These are phyloP conservation scores for Bruguiera parviflora DNA, from an alignment of 345 rosid species.

Conservation along the genomic window DNA sequence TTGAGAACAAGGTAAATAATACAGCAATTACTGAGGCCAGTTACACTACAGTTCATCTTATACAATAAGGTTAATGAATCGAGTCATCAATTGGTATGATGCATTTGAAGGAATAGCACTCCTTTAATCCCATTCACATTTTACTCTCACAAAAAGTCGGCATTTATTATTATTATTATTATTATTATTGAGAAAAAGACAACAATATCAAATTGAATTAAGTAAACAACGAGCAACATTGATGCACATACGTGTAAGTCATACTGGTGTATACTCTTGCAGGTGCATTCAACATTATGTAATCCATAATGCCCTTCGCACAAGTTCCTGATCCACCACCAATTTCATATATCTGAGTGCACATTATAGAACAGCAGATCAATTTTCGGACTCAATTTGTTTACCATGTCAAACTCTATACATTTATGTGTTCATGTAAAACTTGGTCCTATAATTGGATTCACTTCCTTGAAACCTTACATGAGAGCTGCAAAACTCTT, in stretches of 20 bases:
- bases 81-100: background rate
- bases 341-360: conserved; percentile 85
- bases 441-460: background rate
- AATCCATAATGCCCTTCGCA: conserved; percentile 92
- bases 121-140: background rate
- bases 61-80: background rate
- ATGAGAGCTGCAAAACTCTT: conserved; percentile 4
- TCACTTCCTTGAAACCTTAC: conserved; percentile 1
- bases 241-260: conserved; percentile 72
- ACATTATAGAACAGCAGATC: conserved; percentile 21
- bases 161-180: background rate
- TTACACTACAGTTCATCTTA: background rate
- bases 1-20: background rate
- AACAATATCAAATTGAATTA: too few species aligned
- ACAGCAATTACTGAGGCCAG: background rate
- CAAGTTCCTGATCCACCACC: conserved; percentile 99
- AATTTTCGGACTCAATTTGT: conserved; percentile 10
- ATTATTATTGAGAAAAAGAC: too few species aligned
- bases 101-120: background rate
- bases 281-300: conserved; percentile 94
- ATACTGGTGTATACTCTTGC: conserved; percentile 80
- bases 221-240: too few species aligned
- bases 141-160: background rate
- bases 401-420: conserved; percentile 6
- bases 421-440: background rate